Conservation (phyloP, 2,329 filamentous ascomycete species). For the Talaromyces marneffei region DNA sequence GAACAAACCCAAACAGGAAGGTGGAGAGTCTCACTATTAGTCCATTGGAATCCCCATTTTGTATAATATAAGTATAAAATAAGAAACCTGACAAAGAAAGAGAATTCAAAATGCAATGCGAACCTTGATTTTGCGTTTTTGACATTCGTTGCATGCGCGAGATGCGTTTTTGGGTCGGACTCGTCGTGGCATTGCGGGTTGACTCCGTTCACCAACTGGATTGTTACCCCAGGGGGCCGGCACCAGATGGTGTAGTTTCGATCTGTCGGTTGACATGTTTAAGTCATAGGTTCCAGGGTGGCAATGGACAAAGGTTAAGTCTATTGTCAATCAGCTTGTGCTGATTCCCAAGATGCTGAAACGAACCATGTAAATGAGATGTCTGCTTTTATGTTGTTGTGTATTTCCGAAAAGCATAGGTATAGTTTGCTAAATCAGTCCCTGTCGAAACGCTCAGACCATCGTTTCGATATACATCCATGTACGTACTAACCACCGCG, state of each 20-base stretch:
- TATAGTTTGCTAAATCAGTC: not conserved
- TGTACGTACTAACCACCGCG: not conserved
- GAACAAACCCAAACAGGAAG: not conserved
- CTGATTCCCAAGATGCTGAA: too few species aligned
- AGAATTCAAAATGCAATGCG: not conserved
- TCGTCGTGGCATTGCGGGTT: constrained; percentile 6
- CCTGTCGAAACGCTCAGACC: not conserved
- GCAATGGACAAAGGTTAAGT: not conserved
- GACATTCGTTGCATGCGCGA: constrained; percentile 14
- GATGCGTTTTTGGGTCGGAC: constrained; percentile 13
- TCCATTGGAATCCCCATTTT: not conserved
- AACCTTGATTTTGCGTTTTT: constrained; percentile 16
- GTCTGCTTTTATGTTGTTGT: not conserved
- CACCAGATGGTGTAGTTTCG: constrained; percentile 10
- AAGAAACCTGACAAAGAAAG: not conserved
- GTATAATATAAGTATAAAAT: not conserved
- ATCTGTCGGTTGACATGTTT: constrained; percentile 9
- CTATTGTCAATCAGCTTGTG: not conserved
- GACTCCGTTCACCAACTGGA: constrained; percentile 3
- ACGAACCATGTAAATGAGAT: not conserved
- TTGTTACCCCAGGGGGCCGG: constrained; percentile 3
- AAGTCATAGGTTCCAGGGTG: not conserved
- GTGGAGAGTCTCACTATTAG: not conserved
- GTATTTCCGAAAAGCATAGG: not conserved
- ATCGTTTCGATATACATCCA: not conserved